Evolutionary conservation across 495 filamentous ascomycete species (phyloP).

Genomic region (Astrothelium subdiscretum): DNA sequence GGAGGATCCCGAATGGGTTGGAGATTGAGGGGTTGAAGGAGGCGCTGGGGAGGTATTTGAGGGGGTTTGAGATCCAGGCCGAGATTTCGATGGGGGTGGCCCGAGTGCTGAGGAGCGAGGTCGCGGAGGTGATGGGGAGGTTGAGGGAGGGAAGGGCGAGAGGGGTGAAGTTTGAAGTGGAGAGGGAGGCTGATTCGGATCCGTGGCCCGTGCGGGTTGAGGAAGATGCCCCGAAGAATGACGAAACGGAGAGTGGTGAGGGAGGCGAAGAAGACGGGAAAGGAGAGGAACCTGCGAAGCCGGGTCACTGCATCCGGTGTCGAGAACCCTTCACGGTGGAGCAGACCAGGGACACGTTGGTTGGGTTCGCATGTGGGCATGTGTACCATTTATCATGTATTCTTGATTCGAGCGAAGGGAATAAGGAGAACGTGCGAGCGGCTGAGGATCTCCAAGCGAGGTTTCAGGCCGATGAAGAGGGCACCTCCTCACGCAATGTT

Average conservation of each 20-base stretch:
- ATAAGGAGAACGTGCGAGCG: conserved; percentile 30
- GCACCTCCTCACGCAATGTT: conserved; percentile 46
- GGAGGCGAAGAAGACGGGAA: conserved; percentile 19
- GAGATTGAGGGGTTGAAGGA: conserved; percentile 82
- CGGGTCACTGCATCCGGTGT: conserved; percentile 15
- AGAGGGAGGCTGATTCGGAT: conserved; percentile 1
- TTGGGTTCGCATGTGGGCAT: conserved; percentile 87
- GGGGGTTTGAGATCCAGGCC: conserved; percentile 86
- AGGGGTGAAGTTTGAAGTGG: conserved; percentile 79
- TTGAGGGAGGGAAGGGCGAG: conserved; percentile 63
- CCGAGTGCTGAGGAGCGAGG: conserved; percentile 59
- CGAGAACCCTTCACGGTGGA: conserved; percentile 13
- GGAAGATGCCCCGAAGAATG: conserved; percentile 9
- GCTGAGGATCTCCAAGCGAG: conserved; percentile 27
- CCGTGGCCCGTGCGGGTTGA: background rate
- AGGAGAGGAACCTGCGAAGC: conserved; percentile 10
- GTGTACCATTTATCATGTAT: conserved; percentile 82
- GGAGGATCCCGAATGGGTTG: conserved; percentile 80
- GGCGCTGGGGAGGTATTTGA: conserved; percentile 72
- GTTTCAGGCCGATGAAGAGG: conserved; percentile 22
- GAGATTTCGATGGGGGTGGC: conserved; percentile 82
- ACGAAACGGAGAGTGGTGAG: conserved; percentile 6
- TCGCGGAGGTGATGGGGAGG: conserved; percentile 75
- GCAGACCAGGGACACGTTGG: conserved; percentile 47
- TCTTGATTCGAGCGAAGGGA: conserved; percentile 32